Evolutionary conservation across 805 yeast genomes (phyloP), one percentile per base, ranked within the genome.

Genomic region (Teunomyces aglyptinius): DNA sequence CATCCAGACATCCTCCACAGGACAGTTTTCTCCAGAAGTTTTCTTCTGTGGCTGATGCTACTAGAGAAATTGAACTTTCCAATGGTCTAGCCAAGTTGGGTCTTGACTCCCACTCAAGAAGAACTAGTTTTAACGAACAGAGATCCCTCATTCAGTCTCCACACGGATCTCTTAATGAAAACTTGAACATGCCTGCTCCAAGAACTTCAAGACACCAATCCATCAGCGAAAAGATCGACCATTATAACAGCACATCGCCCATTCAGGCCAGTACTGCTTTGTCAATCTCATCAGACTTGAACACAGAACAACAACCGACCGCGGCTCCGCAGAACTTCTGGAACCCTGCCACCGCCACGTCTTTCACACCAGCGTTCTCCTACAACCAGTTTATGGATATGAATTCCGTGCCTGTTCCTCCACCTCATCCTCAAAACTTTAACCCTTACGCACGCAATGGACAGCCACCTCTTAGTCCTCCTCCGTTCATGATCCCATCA

Each of bases 311-410:
- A 18, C 52, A 51, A 13, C 43, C 44, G 1, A 19, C 34, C 15
- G 48, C 26, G 26, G 26, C 47, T 10, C 53, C 57, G 6, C 71
- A 59, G 33, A 76, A 69, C 55, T 78, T 81, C 53, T 83, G 88
- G 88, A 81, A 82, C 59, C 86, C 86, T 0, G 86, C 85, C 5
- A 67, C 83, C 15, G 83, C 86, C 3, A 65, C 81, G 7, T 67
- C 84, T 1, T 83, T 83, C 58, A 78, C 78, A 11, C 87, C 88
- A 18, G 55, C 50, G 3, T 55, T 48, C 19, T 38, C 56, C 13
- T 55, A 53, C 43, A 59, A 55, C 39, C 63, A 69, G 48, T 63
- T 67, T 38, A 64, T 60, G 50, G 74, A 64, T 33, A 50, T 48
- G 22, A 19, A 38, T 38, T 51, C 44, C 5, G 52, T 52, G n/a